Conservation (phyloP, 2,329 filamentous ascomycete genomes). For the Pyrenophora teres region DNA sequence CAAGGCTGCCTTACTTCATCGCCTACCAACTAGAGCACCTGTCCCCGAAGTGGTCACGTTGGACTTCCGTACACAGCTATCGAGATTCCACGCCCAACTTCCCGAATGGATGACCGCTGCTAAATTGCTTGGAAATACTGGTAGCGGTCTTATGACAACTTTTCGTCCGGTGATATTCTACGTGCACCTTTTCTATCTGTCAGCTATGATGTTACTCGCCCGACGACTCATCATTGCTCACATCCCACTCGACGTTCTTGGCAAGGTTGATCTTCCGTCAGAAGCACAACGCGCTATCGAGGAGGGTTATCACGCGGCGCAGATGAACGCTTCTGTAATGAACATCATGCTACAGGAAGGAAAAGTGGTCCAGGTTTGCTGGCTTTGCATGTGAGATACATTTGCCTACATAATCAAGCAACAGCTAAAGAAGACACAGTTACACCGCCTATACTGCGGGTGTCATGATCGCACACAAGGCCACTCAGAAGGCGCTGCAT, state of each 20-base stretch:
- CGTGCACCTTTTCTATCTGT: conserved; percentile 28
- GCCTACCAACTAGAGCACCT: conserved; percentile 2
- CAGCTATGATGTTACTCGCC: conserved; percentile 25
- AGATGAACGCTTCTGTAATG: conserved; percentile 20
- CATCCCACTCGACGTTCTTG: conserved; percentile 1
- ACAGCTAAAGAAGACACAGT: conserved; percentile 1
- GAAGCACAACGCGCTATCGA: conserved; percentile 13
- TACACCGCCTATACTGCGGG: conserved; percentile 23
- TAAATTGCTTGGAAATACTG: neutral
- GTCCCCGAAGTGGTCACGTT: conserved; percentile 9
- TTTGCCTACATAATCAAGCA: neutral
- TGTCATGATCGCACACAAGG: conserved; percentile 21
- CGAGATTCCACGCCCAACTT: conserved; percentile 14
- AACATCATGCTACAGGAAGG: conserved; percentile 16
- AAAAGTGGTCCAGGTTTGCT: conserved; percentile 24
- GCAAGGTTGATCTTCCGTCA: conserved; percentile 1
- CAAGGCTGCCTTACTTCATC: conserved; percentile 21
- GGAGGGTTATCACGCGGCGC: conserved; percentile 25
- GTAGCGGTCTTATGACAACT: neutral
- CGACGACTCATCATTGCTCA: conserved; percentile 19
- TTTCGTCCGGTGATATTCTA: conserved; percentile 20
- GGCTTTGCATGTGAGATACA: conserved; percentile 26
- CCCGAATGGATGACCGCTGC: conserved; percentile 20
- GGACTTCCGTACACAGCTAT: conserved; percentile 15
- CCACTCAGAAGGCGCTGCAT: conserved; percentile 18